phyloP scores from a whole-genome alignment of 768 basidiomycete genomes.

The Suillus subalutaceus region DNA sequence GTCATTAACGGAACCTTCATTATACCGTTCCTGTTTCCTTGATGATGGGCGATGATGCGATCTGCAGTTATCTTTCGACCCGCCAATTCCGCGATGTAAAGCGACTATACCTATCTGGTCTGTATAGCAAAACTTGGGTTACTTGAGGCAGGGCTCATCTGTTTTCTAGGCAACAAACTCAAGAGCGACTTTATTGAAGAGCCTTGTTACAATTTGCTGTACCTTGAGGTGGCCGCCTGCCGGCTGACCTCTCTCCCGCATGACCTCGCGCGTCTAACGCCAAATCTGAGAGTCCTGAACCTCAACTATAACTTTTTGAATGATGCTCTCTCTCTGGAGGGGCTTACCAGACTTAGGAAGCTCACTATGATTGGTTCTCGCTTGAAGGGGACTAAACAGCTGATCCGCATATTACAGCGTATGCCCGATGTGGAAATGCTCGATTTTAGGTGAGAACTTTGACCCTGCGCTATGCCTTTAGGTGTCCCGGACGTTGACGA shows the following conservation, averaged over 20 bases:
- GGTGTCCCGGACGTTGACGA: background rate
- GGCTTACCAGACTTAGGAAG: conserved; percentile 76
- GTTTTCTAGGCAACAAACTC: conserved; percentile 70
- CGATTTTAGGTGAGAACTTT: conserved; percentile 76
- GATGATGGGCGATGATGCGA: conserved; percentile 32
- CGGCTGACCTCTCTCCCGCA: conserved; percentile 75
- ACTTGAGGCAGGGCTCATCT: conserved; percentile 24
- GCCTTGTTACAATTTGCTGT: conserved; percentile 86
- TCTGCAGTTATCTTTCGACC: conserved; percentile 43
- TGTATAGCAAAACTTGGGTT: conserved; percentile 34
- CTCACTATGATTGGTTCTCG: conserved; percentile 86
- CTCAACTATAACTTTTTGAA: conserved; percentile 97
- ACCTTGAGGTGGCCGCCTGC: conserved; percentile 91
- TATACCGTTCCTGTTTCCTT: conserved; percentile 29
- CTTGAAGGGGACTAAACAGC: conserved; percentile 69
- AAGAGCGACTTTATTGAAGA: conserved; percentile 62
- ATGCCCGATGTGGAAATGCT: conserved; percentile 86
- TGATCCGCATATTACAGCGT: conserved; percentile 71
- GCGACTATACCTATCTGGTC: conserved; percentile 92
- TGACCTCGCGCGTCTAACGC: conserved; percentile 64
- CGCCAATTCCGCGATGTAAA: conserved; percentile 90
- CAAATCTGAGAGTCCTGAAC: conserved; percentile 90
- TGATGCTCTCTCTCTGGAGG: conserved; percentile 66
- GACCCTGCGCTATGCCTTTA: background rate
- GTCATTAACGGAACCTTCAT: conserved; percentile 43